Evolutionary conservation across 306 rosid genomes (phyloP), one percentile per base, ranked within the genome.

Genomic region (Malus sieversii): DNA sequence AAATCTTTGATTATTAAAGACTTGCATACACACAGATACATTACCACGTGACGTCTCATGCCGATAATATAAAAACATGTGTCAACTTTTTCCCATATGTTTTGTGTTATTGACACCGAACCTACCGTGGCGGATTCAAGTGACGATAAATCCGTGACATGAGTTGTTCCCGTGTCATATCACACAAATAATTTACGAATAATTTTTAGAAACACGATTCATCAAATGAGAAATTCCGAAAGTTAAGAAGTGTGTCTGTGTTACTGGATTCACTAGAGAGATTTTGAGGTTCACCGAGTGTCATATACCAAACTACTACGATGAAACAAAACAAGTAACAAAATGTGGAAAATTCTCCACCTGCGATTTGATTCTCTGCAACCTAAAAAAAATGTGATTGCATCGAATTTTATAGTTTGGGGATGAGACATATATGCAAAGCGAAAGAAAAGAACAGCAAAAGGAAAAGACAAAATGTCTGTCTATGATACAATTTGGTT

Each of bases 341-440:
- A 57, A 81, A 57, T 80, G 55, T 73, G 58, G 79, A 67, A 60
- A 61, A 73, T 22, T 32, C 25, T 73, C 78, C 71, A 83, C 81
- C 53, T 62, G 59, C 81, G 80, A 68, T 71, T 77, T 73, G 78
- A 83, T 81, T 84, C 96, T 87, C 92, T 80, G 90, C 74, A 90
- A 80, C 93, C 91, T 87, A 86, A 94, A 35, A 35, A 35, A 88
- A 90, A 91, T 74, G 85, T 90, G 97, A 90, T 73, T 71, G 77
- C 91, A 81, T 95, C 88, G 93, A 85, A 84, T 75, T 80, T 48
- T 16, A 83, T 16, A 83, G 65, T 46, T 25, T 10, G 66, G 81
- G 79, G 71, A 70, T 55, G 71, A 72, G 67, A 68, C 79, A 76
- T n/a, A 10, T 60, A 62, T 42, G 75, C 25, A 72, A 44, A 14